These are phyloP conservation scores for Pachysandra terminalis DNA, from an alignment of 164 flowering plant species.

Conservation along the genomic window DNA sequence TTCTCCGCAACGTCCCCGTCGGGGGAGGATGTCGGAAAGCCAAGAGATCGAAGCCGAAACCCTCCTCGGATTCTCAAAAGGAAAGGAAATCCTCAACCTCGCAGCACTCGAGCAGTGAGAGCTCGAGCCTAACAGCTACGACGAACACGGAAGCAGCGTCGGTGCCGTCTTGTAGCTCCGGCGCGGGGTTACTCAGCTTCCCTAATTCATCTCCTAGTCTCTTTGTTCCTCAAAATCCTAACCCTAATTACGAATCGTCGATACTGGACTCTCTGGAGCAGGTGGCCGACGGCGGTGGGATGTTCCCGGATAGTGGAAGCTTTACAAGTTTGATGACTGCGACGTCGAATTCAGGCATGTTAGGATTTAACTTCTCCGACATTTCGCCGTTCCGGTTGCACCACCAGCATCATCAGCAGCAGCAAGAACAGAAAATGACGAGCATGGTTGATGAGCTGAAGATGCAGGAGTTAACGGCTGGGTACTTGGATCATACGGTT, in stretches of 20 bases:
- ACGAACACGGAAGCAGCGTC: conserved; percentile 17
- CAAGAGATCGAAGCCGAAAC: conserved; percentile 35
- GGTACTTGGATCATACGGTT: conserved; percentile 38
- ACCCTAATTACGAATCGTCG: conserved; percentile 24
- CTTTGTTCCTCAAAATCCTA: conserved; percentile 10
- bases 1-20: conserved; percentile 80
- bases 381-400: conserved; percentile 21
- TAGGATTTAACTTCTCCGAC: conserved; percentile 27
- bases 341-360: conserved; percentile 26
- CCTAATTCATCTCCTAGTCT: conserved; percentile 26
- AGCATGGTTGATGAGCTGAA: conserved; percentile 24
- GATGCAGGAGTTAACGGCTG: conserved; percentile 29
- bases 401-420: conserved; percentile 19
- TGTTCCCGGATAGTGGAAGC: conserved; percentile 45
- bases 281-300: conserved; percentile 22
- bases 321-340: conserved; percentile 55
- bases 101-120: conserved; percentile 34
- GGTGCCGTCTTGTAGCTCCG: conserved; percentile 23
- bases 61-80: neutral
- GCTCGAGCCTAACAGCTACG: conserved; percentile 37
- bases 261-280: conserved; percentile 14
- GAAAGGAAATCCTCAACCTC: conserved; percentile 2
- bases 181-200: conserved; percentile 12
- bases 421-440: conserved; percentile 19
- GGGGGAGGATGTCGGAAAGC: conserved; percentile 83